phyloP scores from a whole-genome alignment of 768 basidiomycete genomes.

The Gymnopilus junonius region DNA sequence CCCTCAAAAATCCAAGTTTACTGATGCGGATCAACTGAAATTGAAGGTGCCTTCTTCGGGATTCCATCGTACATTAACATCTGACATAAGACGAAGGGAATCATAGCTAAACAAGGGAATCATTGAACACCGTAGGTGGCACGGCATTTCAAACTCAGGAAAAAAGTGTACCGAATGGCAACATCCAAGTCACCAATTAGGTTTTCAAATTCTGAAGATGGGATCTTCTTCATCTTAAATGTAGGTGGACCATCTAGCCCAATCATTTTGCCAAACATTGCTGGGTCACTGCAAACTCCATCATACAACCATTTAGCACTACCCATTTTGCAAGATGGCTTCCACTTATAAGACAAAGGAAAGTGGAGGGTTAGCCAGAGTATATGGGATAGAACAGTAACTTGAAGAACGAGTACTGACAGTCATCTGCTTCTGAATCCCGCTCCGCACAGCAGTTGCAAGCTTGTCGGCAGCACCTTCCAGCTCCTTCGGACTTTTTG shows the following conservation, averaged over 20 bases:
- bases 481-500: slow-evolving; percentile 42
- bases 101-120: slow-evolving; percentile 38
- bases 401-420: slow-evolving; percentile 8
- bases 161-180: slow-evolving; percentile 38
- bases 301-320: slow-evolving; percentile 55
- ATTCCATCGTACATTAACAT: slow-evolving; percentile 49
- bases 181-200: slow-evolving; percentile 38
- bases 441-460: slow-evolving; percentile 46
- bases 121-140: not conserved
- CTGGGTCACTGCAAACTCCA: slow-evolving; percentile 51
- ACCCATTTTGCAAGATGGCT: slow-evolving; percentile 50
- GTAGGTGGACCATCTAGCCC: slow-evolving; percentile 47
- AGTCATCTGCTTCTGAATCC: slow-evolving; percentile 56
- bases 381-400: not conserved
- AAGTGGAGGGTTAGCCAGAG: not conserved
- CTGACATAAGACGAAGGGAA: slow-evolving; percentile 41
- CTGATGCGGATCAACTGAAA: slow-evolving; percentile 56
- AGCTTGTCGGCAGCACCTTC: slow-evolving; percentile 49
- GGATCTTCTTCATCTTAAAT: slow-evolving; percentile 54
- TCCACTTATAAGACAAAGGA: slow-evolving; percentile 42
- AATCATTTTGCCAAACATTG: slow-evolving; percentile 50
- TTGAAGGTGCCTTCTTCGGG: slow-evolving; percentile 58
- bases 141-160: not conserved
- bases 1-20: too few species aligned
- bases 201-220: slow-evolving; percentile 35